phyloP scores from a whole-genome alignment of 164 flowering plant species.

The Amborella trichopoda region DNA sequence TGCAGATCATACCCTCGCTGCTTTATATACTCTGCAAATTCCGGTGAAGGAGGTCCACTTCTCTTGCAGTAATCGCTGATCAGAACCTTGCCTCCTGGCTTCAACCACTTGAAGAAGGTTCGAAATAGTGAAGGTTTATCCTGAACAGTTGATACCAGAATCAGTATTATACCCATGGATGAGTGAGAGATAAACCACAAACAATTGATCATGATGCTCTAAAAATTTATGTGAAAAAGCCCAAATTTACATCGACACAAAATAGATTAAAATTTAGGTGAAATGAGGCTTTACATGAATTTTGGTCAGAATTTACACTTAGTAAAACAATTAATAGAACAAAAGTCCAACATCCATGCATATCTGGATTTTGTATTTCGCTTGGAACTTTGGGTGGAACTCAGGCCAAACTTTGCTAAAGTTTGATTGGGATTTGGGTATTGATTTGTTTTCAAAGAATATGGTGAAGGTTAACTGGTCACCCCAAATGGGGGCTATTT shows the following conservation, averaged over 20 bases:
- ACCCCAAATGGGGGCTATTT: constrained; percentile 5
- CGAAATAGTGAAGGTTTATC: constrained; percentile 86
- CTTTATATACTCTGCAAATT: constrained; percentile 62
- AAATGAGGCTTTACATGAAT: too few relatives aligned
- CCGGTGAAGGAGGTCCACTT: constrained; percentile 55
- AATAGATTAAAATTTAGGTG: too few relatives aligned
- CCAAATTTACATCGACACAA: too few relatives aligned
- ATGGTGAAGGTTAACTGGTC: not conserved
- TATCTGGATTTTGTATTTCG: too few relatives aligned
- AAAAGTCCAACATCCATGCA: too few relatives aligned
- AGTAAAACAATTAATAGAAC: too few relatives aligned
- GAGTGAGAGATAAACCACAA: not conserved
- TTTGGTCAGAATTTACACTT: too few relatives aligned
- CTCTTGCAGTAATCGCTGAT: constrained; percentile 87
- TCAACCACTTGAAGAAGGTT: constrained; percentile 86
- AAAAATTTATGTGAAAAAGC: too few relatives aligned
- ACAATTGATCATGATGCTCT: too few relatives aligned
- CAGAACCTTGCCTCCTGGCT: constrained; percentile 94
- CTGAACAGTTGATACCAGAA: constrained; percentile 26
- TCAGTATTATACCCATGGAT: not conserved
- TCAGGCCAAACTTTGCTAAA: too few relatives aligned
- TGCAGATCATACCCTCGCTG: constrained; percentile 97
- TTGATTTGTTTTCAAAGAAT: not conserved
- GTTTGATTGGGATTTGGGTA: too few relatives aligned
- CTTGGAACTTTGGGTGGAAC: too few relatives aligned